phyloP scores from a whole-genome alignment of 768 basidiomycete genomes.

The Auricularia cornea region DNA sequence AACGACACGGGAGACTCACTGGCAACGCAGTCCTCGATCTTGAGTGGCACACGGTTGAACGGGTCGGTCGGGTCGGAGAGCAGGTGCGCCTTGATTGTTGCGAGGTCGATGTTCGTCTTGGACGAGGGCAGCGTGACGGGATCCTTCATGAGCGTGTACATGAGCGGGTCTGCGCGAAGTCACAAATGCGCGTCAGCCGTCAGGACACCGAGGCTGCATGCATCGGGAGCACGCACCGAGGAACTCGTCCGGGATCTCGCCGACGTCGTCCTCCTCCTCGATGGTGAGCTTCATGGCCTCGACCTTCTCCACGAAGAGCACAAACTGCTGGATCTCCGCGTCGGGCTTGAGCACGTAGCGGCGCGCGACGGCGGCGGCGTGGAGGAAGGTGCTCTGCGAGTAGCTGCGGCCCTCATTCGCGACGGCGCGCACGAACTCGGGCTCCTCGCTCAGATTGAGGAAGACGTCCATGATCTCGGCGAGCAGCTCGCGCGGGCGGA shows the following conservation, averaged over 20 bases:
- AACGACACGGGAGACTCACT: too few species aligned
- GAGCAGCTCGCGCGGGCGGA: constrained; percentile 74
- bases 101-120: constrained; percentile 65
- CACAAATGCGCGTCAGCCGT: background rate
- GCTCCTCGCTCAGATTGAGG: constrained; percentile 74
- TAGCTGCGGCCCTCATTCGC: constrained; percentile 95
- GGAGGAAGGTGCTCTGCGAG: constrained; percentile 70
- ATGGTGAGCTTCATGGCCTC: constrained; percentile 74
- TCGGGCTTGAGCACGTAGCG: constrained; percentile 62
- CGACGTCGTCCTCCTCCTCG: constrained; percentile 85
- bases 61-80: constrained; percentile 89
- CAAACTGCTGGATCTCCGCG: constrained; percentile 62
- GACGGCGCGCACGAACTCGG: constrained; percentile 74
- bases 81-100: constrained; percentile 91
- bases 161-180: constrained; percentile 61
- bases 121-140: constrained; percentile 89
- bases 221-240: constrained; percentile 47
- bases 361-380: constrained; percentile 59
- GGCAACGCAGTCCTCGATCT: constrained; percentile 70
- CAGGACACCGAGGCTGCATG: constrained; percentile 4
- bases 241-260: constrained; percentile 93
- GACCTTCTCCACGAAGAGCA: constrained; percentile 67
- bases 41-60: constrained; percentile 83
- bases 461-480: constrained; percentile 86
- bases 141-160: constrained; percentile 90